Evolutionary conservation across 2,329 filamentous ascomycete species (phyloP), one percentile per base, ranked within the genome.

Genomic region (Penicillium sp.): DNA sequence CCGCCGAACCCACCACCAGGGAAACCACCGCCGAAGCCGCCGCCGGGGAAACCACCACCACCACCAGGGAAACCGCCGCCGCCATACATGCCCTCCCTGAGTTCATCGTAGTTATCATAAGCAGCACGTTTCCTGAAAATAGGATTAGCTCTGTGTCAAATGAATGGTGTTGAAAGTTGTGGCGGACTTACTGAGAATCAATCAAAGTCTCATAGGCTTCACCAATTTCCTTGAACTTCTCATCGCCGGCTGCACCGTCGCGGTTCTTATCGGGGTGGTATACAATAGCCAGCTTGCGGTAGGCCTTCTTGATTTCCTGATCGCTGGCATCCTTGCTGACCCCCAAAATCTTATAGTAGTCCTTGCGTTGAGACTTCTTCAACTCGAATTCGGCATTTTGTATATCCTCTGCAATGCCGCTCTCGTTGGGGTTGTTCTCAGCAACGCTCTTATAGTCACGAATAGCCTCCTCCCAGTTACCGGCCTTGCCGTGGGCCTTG

Each of bases 181-280:
- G 21, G 41, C 15, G 51, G 61, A 86, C 89, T 78, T 89, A 92
- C 88, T 96, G 88, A 80, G 92, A 82, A 77, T 99, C 94, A 72
- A 90, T 96, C 77, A 99, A 80, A 50, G 89, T 95, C 79, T 99
- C 94, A 74, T 99, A 96, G 41, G 93, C 93, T 81, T 99, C 94
- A 69, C 92, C 90, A 73, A 97, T 90, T 73, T 99, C 94, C 84
- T 99, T 97, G 84, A 99, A 99, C 71, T 90, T 88, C 69, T 92
- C 93, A 61, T 94, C 94, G 51, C 86, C 82, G 58, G 87, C 84
- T 68, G 97, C 90, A 62, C 89, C 90, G 59, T 78, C 73, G 1
- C 89, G 91, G 78, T 97, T 99, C 86, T 99, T 99, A 80, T 99
- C 94, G 2, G 94, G 94, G 75, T 99, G 94, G 73, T 96, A 90